Percentiles rank a stretch among this genome's conserved stretches.
These are phyloP conservation scores for Phylloporus arenicola DNA, from an alignment of 768 basidiomycete genomes.

Conservation along the genomic window DNA sequence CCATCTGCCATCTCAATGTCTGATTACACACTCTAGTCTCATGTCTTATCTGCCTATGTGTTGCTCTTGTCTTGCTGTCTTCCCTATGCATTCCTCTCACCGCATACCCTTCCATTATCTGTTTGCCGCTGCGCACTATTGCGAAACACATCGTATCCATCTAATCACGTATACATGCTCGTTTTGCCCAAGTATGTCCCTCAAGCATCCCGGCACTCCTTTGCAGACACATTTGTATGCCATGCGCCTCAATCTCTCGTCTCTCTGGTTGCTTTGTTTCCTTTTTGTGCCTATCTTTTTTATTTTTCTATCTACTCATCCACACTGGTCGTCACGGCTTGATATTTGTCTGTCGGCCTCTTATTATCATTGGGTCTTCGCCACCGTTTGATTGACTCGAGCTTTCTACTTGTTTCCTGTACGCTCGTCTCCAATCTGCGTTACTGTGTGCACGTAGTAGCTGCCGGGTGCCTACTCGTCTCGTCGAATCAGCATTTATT, in stretches of 20 bases:
- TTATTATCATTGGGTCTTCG: conserved; percentile 19
- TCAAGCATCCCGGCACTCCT: conserved; percentile 19
- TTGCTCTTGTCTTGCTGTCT: conserved; percentile 35
- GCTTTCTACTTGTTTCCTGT: conserved; percentile 29
- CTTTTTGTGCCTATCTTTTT: conserved; percentile 19
- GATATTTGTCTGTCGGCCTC: conserved; percentile 24
- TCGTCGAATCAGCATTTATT: conserved; percentile 20
- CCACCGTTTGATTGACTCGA: conserved; percentile 19
- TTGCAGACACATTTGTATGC: conserved; percentile 24
- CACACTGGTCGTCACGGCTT: conserved; percentile 25
- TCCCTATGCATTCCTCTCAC: conserved; percentile 29
- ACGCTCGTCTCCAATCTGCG: conserved; percentile 27
- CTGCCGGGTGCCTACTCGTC: conserved; percentile 31
- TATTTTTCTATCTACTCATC: conserved; percentile 29
- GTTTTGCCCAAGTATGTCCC: conserved; percentile 26
- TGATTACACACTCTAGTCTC: conserved; percentile 34
- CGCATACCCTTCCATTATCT: conserved; percentile 17
- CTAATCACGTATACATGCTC: conserved; percentile 31
- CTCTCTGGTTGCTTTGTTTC: conserved; percentile 23
- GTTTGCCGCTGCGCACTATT: conserved; percentile 28
- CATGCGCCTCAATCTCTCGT: conserved; percentile 9
- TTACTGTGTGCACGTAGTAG: conserved; percentile 33
- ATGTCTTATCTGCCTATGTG: conserved; percentile 33
- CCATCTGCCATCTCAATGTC: conserved; percentile 34
- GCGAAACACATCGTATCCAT: conserved; percentile 34